These are phyloP conservation scores for Carex scoparia DNA, from an alignment of 176 grass and related monocot genomes.

Conservation along the genomic window DNA sequence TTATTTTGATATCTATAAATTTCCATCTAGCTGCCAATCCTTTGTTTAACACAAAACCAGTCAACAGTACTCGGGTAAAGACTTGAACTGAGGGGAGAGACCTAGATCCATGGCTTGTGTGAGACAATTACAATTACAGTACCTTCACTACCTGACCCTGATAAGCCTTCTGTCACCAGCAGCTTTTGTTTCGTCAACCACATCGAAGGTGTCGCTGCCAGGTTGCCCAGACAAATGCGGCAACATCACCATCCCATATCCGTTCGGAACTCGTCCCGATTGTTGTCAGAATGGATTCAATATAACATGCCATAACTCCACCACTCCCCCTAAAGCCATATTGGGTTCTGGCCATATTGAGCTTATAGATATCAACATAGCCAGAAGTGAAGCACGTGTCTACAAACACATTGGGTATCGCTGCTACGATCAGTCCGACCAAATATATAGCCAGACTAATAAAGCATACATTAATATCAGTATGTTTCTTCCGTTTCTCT, in stretches of 20 bases:
- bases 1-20: too few species aligned
- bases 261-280: too few species aligned
- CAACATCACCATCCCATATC: too few species aligned
- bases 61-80: too few species aligned
- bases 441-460: neutral
- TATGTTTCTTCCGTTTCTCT: neutral
- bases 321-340: too few species aligned
- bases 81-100: neutral
- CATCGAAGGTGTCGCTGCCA: neutral
- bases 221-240: slow-evolving; percentile 22
- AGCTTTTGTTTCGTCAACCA: neutral
- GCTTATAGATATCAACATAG: too few species aligned
- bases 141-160: neutral
- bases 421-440: neutral
- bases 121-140: neutral
- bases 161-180: neutral
- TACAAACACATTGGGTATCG: neutral
- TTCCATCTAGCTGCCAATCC: too few species aligned
- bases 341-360: too few species aligned
- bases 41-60: too few species aligned
- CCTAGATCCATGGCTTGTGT: neutral
- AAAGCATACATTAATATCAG: neutral
- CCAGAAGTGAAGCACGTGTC: too few species aligned
- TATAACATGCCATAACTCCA: too few species aligned
- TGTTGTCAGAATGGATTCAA: too few species aligned